Evolutionary conservation across 2,329 filamentous ascomycete species (phyloP).

Genomic region (Dactylellina drechsleri): DNA sequence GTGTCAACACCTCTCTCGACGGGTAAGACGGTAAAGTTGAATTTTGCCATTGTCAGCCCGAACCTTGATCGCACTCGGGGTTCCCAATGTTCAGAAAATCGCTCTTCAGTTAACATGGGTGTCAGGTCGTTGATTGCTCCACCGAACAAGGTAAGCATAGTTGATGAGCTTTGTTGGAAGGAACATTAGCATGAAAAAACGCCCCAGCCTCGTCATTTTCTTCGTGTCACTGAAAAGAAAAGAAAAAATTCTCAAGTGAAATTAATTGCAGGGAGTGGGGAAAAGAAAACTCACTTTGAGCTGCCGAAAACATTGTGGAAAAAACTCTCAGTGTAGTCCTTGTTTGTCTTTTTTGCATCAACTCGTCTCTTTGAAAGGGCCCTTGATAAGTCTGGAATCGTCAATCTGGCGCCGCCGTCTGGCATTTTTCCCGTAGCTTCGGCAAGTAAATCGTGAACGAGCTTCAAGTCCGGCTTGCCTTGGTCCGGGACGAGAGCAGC

Average conservation of each 20-base stretch:
- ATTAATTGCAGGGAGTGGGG: not conserved
- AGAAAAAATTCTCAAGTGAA: not conserved
- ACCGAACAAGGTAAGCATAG: constrained; percentile 63
- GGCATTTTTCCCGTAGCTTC: constrained; percentile 61
- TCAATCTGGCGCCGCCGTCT: constrained; percentile 60
- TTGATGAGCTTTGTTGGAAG: constrained; percentile 60
- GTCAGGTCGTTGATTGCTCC: constrained; percentile 61
- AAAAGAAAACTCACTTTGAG: constrained; percentile 59
- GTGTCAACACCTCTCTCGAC: constrained; percentile 62
- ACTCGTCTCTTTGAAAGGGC: constrained; percentile 59
- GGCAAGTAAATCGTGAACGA: constrained; percentile 61
- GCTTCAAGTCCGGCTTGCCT: constrained; percentile 61
- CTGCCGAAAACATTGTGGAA: constrained; percentile 63
- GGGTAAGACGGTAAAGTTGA: constrained; percentile 62
- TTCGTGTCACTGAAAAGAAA: constrained; percentile 12
- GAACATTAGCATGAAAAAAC: not conserved
- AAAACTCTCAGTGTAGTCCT: constrained; percentile 60
- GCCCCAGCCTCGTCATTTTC: too few relatives aligned
- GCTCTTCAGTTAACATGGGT: constrained; percentile 63
- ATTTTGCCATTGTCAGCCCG: constrained; percentile 63
- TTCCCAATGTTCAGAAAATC: constrained; percentile 63
- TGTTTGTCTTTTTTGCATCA: constrained; percentile 61
- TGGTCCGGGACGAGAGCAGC: constrained; percentile 61
- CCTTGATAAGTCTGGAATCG: constrained; percentile 61
- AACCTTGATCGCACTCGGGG: constrained; percentile 61